Base-by-base conservation (phyloP, 2,329 filamentous ascomycete species). In the Pseudogymnoascus sp. region DNA sequence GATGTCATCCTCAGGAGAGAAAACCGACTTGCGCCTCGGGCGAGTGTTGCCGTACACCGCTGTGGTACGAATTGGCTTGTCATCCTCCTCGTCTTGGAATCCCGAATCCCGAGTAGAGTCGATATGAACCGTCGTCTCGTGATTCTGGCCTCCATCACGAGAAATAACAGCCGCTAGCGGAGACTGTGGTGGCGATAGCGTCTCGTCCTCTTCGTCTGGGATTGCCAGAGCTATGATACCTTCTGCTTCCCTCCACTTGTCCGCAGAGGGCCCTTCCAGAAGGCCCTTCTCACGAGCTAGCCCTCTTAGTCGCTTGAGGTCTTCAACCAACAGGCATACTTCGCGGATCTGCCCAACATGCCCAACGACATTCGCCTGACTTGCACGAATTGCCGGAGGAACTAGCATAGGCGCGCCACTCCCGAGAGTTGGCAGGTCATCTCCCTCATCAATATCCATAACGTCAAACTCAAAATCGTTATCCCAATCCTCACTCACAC, bases 201-300 rank as follows among this genome's bases (percentile, higher is more conserved):
- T 66, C n/a, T 64, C 60, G 59, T 83, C 79, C 59, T 89, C 85
- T 38, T 85, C 83, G 66, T 89, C 86, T 1, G 86, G 86, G 1
- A 86, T 88, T 53, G 90, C 91, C n/a, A 96, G 78, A 36, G 90
- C 89, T 72, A 96, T 95, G 75, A 96, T 93, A 12, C 89, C 90
- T 73, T 95, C 89, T 1, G 91, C 90, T 73, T 95, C 90, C 69
- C 86, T 85, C 89, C 90, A 96, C 56, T 90, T 78, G 11, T 78
- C 77, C 11, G 81, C 80, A 21, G 86, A 81, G 5, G 81, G 72
- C 5, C 89, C 88, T 64, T 82, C 77, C 14, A 84, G 75, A 71
- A 93, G 82, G 42, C 86, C 81, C 71, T 91, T 82, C 50, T 87
- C 83, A 16, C 84, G 83, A 5, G 87, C 90, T 40, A 89, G 84